phyloP scores from a whole-genome alignment of 1,284 basidiomycete genomes.

The Microbotryum silenes-acaulis region DNA sequence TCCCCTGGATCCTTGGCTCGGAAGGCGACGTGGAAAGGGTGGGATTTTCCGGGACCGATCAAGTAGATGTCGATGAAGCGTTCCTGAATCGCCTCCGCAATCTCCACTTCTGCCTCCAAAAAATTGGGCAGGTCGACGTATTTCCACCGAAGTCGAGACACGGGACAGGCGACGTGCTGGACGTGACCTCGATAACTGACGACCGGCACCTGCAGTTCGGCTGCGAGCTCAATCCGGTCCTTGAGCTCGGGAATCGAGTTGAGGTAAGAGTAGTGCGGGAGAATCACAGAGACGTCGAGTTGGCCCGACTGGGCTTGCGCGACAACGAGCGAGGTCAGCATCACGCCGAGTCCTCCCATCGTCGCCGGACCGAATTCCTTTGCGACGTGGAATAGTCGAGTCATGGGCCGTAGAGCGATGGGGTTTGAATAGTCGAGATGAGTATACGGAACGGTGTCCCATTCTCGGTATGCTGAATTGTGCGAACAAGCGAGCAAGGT shows the following conservation, averaged over 20 bases:
- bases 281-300: conserved; percentile 17
- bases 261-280: conserved; percentile 25
- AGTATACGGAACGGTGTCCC: conserved; percentile 3
- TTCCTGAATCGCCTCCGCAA: not conserved
- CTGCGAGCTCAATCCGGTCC: conserved; percentile 2
- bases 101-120: not conserved
- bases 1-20: conserved; percentile 20
- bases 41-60: conserved; percentile 9
- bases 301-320: conserved; percentile 13
- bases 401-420: not conserved
- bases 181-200: not conserved
- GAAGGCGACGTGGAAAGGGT: conserved; percentile 21
- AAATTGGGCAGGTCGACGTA: conserved; percentile 9
- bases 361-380: conserved; percentile 28
- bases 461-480: not conserved
- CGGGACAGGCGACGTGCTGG: conserved; percentile 1
- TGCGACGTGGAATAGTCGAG: conserved; percentile 22
- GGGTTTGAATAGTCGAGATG: conserved; percentile 10
- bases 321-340: conserved; percentile 22
- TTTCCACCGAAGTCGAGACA: conserved; percentile 16
- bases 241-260: not conserved
- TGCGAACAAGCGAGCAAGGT: not conserved
- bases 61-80: conserved; percentile 18
- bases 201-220: conserved; percentile 3
- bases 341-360: conserved; percentile 26